Evolutionary conservation across 768 basidiomycete species (phyloP), one percentile per base, ranked within the genome.

Genomic region (Strobilomyces confusus): DNA sequence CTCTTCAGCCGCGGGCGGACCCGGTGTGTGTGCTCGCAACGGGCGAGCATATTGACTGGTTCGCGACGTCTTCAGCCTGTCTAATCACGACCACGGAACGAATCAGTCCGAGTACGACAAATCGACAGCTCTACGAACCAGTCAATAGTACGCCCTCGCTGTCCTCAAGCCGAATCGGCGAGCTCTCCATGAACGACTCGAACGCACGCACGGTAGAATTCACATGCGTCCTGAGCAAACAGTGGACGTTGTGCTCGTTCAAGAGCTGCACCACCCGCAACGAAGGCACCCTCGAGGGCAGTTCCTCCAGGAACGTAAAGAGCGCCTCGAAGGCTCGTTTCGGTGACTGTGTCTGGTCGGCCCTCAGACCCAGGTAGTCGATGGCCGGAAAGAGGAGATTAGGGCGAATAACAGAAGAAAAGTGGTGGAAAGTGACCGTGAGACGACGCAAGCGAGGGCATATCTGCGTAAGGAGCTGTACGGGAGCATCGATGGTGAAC

Each of bases 131-230:
- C 1, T 19, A 9, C 60, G 12, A 34, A 69, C 66, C 66, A 63
- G 47, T 56, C 20, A 69, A 32, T 19, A 60, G 51, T 42, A 54
- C 22, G 0, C 68, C 59, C 0, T 61, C 52, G n/a, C 41, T 17
- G 44, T 69, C 68, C 48, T 69, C 65, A 9, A 69, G 2, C 14
- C 63, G 65, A 32, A 67, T 54, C 2, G 47, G 11, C 8, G 41
- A 1, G 2, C 20, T 50, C 1, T 20, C 53, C 25, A 52, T 30
- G 36, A 56, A 55, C 5, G 51, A 55, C 22, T n/a, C 23, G 12
- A 69, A 50, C 20, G 34, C 50, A 5, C 45, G 54, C 20, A 48
- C 23, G 6, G 52, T 52, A 34, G 55, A 29, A 44, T 56, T 56
- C 34, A 49, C 44, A 23, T 63, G 61, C 5, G 51, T 42, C 29